Base-by-base conservation (phyloP, 495 filamentous ascomycete genomes). In the Aspergillus olivimuriae region DNA sequence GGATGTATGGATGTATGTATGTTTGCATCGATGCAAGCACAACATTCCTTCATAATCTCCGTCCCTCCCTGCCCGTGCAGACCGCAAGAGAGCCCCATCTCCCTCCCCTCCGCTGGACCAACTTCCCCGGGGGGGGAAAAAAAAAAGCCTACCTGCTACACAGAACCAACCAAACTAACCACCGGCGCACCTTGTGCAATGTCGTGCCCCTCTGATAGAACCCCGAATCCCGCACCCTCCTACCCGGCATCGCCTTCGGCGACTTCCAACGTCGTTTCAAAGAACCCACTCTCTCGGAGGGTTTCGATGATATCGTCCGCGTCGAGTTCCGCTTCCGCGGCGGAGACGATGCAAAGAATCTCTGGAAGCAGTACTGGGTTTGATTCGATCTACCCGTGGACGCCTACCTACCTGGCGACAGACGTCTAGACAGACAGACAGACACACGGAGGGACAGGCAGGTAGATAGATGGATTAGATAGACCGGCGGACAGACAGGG, bases 171-270 rank as follows among this genome's bases (percentile, higher is more conserved):
- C 24, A 28, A 11, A 11, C 24, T 28, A 28, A 28, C 24, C 24
- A 28, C 11, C 5, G 5, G 5, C 11, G 24, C n/a, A n/a, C 8
- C 23, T 12, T n/a, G n/a, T 24, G 14, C 20, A 24, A 3, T 5
- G 16, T 22, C 15, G n/a, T 36, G n/a, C n/a, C n/a, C n/a, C n/a
- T n/a, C n/a, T 28, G 6, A 6, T 64, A 89, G 69, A 96, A 95
- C 45, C 91, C 88, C 4, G 89, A 96, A 63, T 76, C 80, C 19
- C 76, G 91, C 42, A 62, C 73, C 1, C 71, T 80, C 2, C 77
- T 97, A 4, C 89, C 89, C 1, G 76, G 75, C 16, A 71, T 92
- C 33, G 91, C 92, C 0, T 96, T 95, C 60, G 77, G 72, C 9
- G 73, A 79, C 18, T 98, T 86, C 52, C 65, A 63, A 11, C 73